Conservation (phyloP, 192 early-diverging fungal genomes). For the Chytriomyces confervae region DNA sequence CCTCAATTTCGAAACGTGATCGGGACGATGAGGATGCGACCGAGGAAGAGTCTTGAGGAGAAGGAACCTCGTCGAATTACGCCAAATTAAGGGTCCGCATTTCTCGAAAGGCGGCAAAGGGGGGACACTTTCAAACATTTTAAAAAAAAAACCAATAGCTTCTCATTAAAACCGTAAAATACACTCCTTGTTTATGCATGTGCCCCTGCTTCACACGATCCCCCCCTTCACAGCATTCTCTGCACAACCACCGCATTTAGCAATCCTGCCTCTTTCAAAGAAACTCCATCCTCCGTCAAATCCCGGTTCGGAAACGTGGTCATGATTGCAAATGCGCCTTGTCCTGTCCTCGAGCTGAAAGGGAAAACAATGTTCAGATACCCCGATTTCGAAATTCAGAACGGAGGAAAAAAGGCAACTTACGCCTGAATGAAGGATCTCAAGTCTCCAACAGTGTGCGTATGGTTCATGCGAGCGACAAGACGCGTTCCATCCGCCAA, state of each 20-base stretch:
- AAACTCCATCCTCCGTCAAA: constrained; percentile 70
- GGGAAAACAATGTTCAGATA: neutral
- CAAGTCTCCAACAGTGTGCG: constrained; percentile 87
- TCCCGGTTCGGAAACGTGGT: constrained; percentile 87
- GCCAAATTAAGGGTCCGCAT: too few species aligned
- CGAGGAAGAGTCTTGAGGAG: too few species aligned
- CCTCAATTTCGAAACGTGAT: neutral
- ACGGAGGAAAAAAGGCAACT: constrained; percentile 25
- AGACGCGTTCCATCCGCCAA: constrained; percentile 87
- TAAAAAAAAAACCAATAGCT: too few species aligned
- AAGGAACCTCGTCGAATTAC: too few species aligned
- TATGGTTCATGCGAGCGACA: constrained; percentile 90
- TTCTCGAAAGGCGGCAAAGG: too few species aligned
- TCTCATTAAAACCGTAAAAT: too few species aligned
- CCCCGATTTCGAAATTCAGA: neutral
- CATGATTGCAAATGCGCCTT: constrained; percentile 74
- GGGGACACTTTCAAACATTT: too few species aligned
- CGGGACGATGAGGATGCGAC: neutral
- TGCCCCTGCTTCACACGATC: too few species aligned
- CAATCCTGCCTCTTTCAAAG: constrained; percentile 82
- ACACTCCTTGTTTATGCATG: too few species aligned
- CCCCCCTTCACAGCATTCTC: neutral
- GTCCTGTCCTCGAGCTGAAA: constrained; percentile 64
- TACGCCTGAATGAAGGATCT: constrained; percentile 76
- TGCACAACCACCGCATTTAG: constrained; percentile 89